Evolutionary conservation across 371 early-diverging fungal species (phyloP).

Genomic region (Mucor indicus): DNA sequence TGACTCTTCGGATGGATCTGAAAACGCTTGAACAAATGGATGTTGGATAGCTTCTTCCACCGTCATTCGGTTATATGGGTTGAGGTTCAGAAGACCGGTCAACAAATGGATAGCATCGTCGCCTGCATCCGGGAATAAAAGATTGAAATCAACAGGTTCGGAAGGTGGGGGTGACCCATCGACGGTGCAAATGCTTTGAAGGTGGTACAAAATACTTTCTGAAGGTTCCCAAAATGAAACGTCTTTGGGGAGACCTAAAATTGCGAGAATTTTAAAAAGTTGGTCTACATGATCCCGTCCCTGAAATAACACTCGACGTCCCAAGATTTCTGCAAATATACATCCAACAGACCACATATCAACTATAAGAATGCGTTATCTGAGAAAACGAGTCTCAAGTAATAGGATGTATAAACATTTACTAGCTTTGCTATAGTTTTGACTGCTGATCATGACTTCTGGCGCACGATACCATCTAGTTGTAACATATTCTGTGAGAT

Average conservation of each 20-base stretch:
- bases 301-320: slow-evolving; percentile 66
- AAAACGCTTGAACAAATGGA: slow-evolving; percentile 61
- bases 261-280: slow-evolving; percentile 82
- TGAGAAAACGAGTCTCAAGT: neutral
- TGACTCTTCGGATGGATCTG: slow-evolving; percentile 23
- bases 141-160: slow-evolving; percentile 21
- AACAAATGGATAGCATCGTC: slow-evolving; percentile 76
- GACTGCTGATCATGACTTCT: slow-evolving; percentile 83
- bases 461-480: slow-evolving; percentile 94
- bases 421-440: slow-evolving; percentile 77
- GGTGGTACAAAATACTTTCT: slow-evolving; percentile 15
- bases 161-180: slow-evolving; percentile 39
- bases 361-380: slow-evolving; percentile 30
- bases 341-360: slow-evolving; percentile 91
- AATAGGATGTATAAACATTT: slow-evolving; percentile 9
- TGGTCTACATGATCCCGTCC: slow-evolving; percentile 87
- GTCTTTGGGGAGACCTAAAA: slow-evolving; percentile 87
- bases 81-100: slow-evolving; percentile 75
- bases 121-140: slow-evolving; percentile 47
- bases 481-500: slow-evolving; percentile 81
- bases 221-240: slow-evolving; percentile 55
- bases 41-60: slow-evolving; percentile 78
- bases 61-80: slow-evolving; percentile 80
- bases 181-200: slow-evolving; percentile 34
- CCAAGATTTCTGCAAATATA: slow-evolving; percentile 81